Conservation (phyloP, 2,329 filamentous ascomycete species). For the Penicillium palitans region DNA sequence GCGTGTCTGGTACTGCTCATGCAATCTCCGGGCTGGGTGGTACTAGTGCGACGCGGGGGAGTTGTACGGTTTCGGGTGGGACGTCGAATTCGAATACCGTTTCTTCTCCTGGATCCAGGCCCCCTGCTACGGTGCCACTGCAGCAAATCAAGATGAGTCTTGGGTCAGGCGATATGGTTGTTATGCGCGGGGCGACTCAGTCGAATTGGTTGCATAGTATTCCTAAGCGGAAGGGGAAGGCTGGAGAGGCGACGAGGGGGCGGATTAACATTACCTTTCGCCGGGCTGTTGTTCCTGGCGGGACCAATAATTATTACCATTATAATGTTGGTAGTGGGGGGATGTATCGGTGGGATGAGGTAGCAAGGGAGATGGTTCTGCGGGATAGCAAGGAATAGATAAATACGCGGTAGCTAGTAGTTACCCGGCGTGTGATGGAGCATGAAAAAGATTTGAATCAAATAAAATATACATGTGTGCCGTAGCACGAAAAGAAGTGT, state of each 20-base stretch:
- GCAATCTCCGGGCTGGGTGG: not conserved
- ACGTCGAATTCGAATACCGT: not conserved
- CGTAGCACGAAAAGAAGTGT: slow-evolving; percentile 2
- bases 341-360: slow-evolving; percentile 67
- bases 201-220: slow-evolving; percentile 75
- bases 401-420: not conserved
- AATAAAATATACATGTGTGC: slow-evolving; percentile 11
- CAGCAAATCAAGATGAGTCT: slow-evolving; percentile 55
- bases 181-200: slow-evolving; percentile 77
- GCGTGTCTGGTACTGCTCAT: slow-evolving; percentile 29
- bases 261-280: slow-evolving; percentile 78
- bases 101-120: not conserved
- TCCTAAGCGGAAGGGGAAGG: slow-evolving; percentile 67
- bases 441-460: not conserved
- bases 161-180: slow-evolving; percentile 71
- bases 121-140: slow-evolving; percentile 14
- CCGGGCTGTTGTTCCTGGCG: slow-evolving; percentile 66
- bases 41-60: not conserved
- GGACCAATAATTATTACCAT: slow-evolving; percentile 80
- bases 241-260: slow-evolving; percentile 58
- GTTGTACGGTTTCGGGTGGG: not conserved
- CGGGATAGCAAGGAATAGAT: not conserved
- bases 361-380: slow-evolving; percentile 28
- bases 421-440: not conserved
- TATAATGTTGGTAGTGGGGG: slow-evolving; percentile 75